Conservation (phyloP, 1,284 basidiomycete genomes). For the Taiwanofungus camphoratus region DNA sequence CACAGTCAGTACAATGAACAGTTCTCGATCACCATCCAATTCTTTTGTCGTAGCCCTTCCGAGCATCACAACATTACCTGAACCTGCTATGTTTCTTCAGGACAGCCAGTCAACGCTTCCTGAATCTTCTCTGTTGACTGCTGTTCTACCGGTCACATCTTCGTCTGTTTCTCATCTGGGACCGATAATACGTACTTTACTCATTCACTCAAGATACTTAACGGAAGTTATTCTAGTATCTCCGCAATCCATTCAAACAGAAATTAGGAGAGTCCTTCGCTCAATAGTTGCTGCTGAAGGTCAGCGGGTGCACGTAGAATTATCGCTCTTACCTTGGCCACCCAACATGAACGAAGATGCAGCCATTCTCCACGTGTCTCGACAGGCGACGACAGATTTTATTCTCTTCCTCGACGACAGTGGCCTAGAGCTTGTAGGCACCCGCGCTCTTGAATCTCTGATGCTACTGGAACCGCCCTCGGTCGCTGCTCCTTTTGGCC, state of each 20-base stretch:
- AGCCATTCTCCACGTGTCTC: constrained; percentile 31
- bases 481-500: constrained; percentile 37
- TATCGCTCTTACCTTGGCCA: constrained; percentile 37
- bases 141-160: constrained; percentile 42
- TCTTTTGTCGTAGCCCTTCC: too few species aligned
- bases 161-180: constrained; percentile 31
- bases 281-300: constrained; percentile 24
- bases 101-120: too few species aligned
- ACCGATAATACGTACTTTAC: constrained; percentile 30
- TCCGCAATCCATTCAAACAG: constrained; percentile 32
- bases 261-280: constrained; percentile 33
- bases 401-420: constrained; percentile 45
- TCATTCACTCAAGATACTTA: constrained; percentile 29
- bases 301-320: constrained; percentile 31
- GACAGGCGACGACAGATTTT: constrained; percentile 39
- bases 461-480: constrained; percentile 29
- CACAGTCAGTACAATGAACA: background rate
- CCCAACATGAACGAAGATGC: constrained; percentile 22
- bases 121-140: constrained; percentile 29
- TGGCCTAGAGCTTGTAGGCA: constrained; percentile 31
- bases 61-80: too few species aligned
- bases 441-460: constrained; percentile 30
- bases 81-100: too few species aligned
- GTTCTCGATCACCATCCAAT: too few species aligned
- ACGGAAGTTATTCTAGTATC: constrained; percentile 46